Percentiles rank a stretch among this genome's conserved stretches.
Conservation (phyloP, 371 early-diverging fungal species). For the Mucor lusitanicus region DNA sequence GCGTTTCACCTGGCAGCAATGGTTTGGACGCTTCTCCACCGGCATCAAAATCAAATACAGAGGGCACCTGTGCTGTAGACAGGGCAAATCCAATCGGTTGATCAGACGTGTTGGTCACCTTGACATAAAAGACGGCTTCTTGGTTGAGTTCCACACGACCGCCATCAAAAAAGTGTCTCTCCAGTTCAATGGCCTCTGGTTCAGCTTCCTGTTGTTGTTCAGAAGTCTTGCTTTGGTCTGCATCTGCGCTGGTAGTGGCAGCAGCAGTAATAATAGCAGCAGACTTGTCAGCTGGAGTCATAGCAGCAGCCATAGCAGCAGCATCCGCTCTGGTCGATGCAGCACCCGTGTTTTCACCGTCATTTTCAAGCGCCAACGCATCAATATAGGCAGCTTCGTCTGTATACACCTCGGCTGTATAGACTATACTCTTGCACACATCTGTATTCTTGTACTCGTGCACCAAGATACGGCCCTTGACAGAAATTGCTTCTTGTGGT, state of each 20-base stretch:
- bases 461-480: slow-evolving; percentile 68
- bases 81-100: slow-evolving; percentile 41
- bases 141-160: slow-evolving; percentile 63
- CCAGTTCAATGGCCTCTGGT: slow-evolving; percentile 40
- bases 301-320: not conserved
- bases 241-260: not conserved
- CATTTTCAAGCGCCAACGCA: slow-evolving; percentile 31
- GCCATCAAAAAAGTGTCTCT: slow-evolving; percentile 57
- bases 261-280: not conserved
- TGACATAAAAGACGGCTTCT: slow-evolving; percentile 58
- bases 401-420: slow-evolving; percentile 52
- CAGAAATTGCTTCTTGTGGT: slow-evolving; percentile 4
- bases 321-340: not conserved
- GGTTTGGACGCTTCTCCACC: slow-evolving; percentile 22
- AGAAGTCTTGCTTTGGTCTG: not conserved
- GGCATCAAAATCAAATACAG: slow-evolving; percentile 36
- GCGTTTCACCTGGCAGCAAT: slow-evolving; percentile 55
- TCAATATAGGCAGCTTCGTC: slow-evolving; percentile 41
- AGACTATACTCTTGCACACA: slow-evolving; percentile 75
- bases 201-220: not conserved
- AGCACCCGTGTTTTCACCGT: slow-evolving; percentile 6
- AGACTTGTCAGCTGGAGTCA: not conserved
- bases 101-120: slow-evolving; percentile 53
- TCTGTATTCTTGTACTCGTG: slow-evolving; percentile 94
- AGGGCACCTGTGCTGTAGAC: slow-evolving; percentile 20